Evolutionary conservation across 148 eudicot genomes (phyloP), one percentile per base, ranked within the genome.

Genomic region (Hydrangea macrophylla): DNA sequence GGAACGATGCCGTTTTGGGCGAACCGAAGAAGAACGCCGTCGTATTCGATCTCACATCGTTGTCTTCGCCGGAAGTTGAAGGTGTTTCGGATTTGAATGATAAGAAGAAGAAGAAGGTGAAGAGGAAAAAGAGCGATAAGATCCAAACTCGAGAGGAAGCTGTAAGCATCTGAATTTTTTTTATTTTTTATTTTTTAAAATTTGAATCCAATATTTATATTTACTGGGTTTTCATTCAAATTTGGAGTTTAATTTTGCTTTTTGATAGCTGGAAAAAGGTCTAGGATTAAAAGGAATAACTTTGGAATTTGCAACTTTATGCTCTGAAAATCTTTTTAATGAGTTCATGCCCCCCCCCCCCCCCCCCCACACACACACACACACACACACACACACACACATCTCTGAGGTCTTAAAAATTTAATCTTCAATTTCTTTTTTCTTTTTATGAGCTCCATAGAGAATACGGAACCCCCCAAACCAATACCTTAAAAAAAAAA

Each of bases 81-180:
- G 63, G 31, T 37, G 67, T 59, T 8, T 26, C 24, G 70, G 59
- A 55, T 44, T 72, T 80, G 74, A 75, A 72, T 68, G 71, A 58
- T 8, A 57, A 70, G 75, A 61, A 56, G 67, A 72, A 61, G 71
- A 73, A 45, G 53, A 76, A 60, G 70, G 70, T 62, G 78, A 71
- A 78, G 54, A 78, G 75, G 73, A 68, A 55, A 58, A 73, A 7
- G 36, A 81, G 76, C 50, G 69, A 67, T 27, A 60, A 66, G 76
- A 25, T 27, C 40, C 80, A 40, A 39, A 3, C 54, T n/a, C 77
- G 33, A 40, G 67, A 66, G 72, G 48, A 57, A 64, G n/a, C 60
- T 66, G 89, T 82, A 63, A 82, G 81, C 23, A 25, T 48, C 26
- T 10, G 26, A 56, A 39, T 56, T 58, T 8, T 0, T 25, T 55